phyloP scores from a whole-genome alignment of 2,329 filamentous ascomycete genomes.

The Trichoderma afroharzianum region DNA sequence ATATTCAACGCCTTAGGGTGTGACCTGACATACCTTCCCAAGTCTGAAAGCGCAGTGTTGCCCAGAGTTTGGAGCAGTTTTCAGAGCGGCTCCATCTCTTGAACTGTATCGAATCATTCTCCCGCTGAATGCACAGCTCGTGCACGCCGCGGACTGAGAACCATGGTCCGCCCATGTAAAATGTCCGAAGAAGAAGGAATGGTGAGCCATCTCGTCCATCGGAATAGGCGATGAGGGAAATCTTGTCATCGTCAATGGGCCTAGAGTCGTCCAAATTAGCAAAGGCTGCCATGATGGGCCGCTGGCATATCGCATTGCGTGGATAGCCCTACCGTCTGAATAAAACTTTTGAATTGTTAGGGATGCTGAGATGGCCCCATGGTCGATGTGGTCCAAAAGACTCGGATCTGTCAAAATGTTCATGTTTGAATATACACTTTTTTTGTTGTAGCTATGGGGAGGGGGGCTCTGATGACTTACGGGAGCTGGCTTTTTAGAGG shows the following conservation, averaged over 20 bases:
- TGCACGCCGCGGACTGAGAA: constrained; percentile 52
- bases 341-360: constrained; percentile 47
- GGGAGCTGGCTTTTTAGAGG: constrained; percentile 41
- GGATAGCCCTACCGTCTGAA: constrained; percentile 49
- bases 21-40: constrained; percentile 51
- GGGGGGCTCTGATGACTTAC: constrained; percentile 23
- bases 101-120: constrained; percentile 47
- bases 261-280: constrained; percentile 30
- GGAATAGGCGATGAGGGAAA: constrained; percentile 52
- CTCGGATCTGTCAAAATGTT: constrained; percentile 36
- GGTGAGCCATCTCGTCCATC: constrained; percentile 42
- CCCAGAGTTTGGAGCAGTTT: constrained; percentile 49
- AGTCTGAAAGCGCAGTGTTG: constrained; percentile 52
- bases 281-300: background rate
- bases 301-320: background rate
- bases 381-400: constrained; percentile 45
- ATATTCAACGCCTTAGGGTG: too few relatives aligned
- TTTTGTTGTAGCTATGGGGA: background rate
- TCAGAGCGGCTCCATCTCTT: constrained; percentile 48
- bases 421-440: constrained; percentile 1
- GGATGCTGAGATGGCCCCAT: constrained; percentile 43
- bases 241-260: constrained; percentile 51
- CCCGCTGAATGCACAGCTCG: constrained; percentile 51
- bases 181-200: constrained; percentile 46
- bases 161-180: constrained; percentile 38